phyloP scores from a whole-genome alignment of 140 eudicot genomes.

The Anethum foeniculum region DNA sequence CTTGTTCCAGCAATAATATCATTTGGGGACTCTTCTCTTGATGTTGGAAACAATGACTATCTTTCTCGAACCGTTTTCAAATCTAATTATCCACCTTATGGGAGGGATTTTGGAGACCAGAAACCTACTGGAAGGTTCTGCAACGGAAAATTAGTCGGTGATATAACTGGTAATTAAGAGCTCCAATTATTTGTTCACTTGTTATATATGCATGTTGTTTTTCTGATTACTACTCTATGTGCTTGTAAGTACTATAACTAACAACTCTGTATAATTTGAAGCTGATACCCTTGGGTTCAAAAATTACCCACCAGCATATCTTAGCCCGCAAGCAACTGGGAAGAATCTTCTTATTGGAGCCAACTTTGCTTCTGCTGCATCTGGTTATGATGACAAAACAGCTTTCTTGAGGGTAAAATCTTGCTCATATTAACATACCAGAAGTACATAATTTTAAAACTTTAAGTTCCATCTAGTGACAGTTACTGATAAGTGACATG shows the following conservation, averaged over 20 bases:
- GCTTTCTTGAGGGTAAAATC: slow-evolving; percentile 45
- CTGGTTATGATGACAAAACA: slow-evolving; percentile 88
- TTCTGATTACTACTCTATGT: too few species aligned
- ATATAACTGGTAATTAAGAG: slow-evolving; percentile 57
- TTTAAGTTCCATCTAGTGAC: not conserved
- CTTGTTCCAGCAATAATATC: slow-evolving; percentile 71
- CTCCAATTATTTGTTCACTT: not conserved
- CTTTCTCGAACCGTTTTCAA: slow-evolving; percentile 52
- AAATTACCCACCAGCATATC: slow-evolving; percentile 76
- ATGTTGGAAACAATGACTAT: slow-evolving; percentile 79
- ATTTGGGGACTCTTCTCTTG: slow-evolving; percentile 89
- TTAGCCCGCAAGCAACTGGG: slow-evolving; percentile 88
- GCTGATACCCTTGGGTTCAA: slow-evolving; percentile 90
- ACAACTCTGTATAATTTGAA: slow-evolving; percentile 14
- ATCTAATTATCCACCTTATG: slow-evolving; percentile 89
- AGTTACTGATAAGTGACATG: too few species aligned
- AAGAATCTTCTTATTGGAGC: slow-evolving; percentile 79
- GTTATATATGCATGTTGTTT: not conserved
- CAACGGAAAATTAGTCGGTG: slow-evolving; percentile 92
- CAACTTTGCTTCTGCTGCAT: slow-evolving; percentile 90
- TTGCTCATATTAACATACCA: slow-evolving; percentile 45
- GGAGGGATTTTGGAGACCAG: slow-evolving; percentile 60
- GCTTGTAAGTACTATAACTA: not conserved
- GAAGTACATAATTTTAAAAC: not conserved
- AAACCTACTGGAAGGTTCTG: slow-evolving; percentile 88